Percentiles rank a stretch among this genome's conserved stretches.
Conservation (phyloP, 805 yeast species). For the Wickerhamomyces subpelliculosus region DNA sequence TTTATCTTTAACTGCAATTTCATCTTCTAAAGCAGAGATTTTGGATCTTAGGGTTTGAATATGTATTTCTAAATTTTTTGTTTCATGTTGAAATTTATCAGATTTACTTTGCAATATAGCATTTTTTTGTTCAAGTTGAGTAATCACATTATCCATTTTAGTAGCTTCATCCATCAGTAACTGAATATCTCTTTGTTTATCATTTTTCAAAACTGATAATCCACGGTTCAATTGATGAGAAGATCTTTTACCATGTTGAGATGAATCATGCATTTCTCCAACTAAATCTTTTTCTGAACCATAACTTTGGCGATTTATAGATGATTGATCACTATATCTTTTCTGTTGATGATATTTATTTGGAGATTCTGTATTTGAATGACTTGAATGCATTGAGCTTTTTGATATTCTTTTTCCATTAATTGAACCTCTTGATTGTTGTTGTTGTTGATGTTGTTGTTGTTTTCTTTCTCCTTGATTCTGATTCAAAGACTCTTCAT, state of each 20-base stretch:
- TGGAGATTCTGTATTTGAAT: background rate
- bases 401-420: too few species aligned
- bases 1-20: too few species aligned
- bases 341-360: background rate
- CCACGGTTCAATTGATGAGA: conserved; percentile 14
- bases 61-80: conserved; percentile 11
- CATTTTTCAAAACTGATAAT: conserved; percentile 18
- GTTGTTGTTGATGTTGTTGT: conserved; percentile 7
- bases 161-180: conserved; percentile 39
- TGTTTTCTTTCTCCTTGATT: conserved; percentile 18
- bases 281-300: too few species aligned
- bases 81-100: conserved; percentile 19
- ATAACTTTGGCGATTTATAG: background rate
- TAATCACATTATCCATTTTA: conserved; percentile 39
- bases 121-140: conserved; percentile 28
- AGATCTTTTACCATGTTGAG: conserved; percentile 2
- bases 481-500: too few species aligned
- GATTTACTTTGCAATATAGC: conserved; percentile 18
- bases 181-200: conserved; percentile 37
- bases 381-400: background rate
- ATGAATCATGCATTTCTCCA: too few species aligned
- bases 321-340: background rate
- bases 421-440: conserved; percentile 1
- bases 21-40: conserved; percentile 14
- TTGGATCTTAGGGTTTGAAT: conserved; percentile 15